Base-by-base conservation (phyloP, 352 stramenopile genomes). In the Phytophthora cajani region DNA sequence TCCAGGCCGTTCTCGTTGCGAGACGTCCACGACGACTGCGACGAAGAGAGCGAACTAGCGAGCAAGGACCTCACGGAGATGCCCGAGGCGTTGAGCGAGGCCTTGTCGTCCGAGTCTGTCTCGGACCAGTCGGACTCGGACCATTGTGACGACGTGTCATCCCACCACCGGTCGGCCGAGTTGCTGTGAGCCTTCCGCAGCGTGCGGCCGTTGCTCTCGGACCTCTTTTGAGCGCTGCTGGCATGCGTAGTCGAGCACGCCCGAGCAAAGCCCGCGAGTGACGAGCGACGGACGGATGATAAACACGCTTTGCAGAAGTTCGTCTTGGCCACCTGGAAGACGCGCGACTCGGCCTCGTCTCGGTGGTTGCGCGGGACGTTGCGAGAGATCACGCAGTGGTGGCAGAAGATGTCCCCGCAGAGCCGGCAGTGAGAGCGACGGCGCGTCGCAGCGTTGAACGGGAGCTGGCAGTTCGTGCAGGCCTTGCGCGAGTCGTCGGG, bases 401-500 rank as follows among this genome's bases (percentile, higher is more conserved):
- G 69, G 69, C 87, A 94, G 55, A 93, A 87, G 16, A 94, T 80
- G 47, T 94, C 87, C 44, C 87, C 87, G 38, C 87, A 95, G 14
- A 95, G 72, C 0, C 85, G 84, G 57, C 87, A 95, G 62, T 95
- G 87, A 56, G 85, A 85, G 19, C 87, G 84, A 3, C 80, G 82
- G 10, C 85, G 80, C 58, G 74, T 89, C 12, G 85, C 73, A 23
- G 69, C 60, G n/a, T 81, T 75, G 56, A 95, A 95, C 8, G 68
- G 46, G 17, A 84, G 75, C 33, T 89, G 74, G 68, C 88, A 95
- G 12, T 81, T 83, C 19, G 74, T 77, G 32, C 88, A 95, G 17
- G 67, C 71, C 16, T 77, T 78, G 5, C 88, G 83, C 40, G 72
- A 76, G 19, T 77, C 59, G 53, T 89, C 88, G 25, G 84, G 60